Percentiles rank a stretch among this genome's conserved stretches.
Evolutionary conservation across 495 filamentous ascomycete species (phyloP).

Genomic region (Penicillium daleae): DNA sequence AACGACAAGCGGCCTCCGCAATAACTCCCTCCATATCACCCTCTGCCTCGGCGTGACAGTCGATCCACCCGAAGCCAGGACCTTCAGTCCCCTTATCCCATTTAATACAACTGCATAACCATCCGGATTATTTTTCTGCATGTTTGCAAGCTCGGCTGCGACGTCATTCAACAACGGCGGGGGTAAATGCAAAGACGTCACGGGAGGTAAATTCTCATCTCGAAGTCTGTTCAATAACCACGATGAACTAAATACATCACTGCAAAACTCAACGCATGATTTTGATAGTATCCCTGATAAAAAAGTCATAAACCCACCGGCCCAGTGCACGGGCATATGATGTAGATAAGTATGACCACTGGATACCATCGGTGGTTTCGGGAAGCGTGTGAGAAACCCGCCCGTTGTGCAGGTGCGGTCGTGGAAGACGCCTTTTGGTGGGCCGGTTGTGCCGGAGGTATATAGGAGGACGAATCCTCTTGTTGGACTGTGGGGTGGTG

Average conservation of each 20-base stretch:
- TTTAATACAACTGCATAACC: background rate
- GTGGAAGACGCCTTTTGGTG: constrained; percentile 3
- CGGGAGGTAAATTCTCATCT: background rate
- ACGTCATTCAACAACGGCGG: background rate
- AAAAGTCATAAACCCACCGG: background rate
- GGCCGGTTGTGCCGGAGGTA: constrained; percentile 2
- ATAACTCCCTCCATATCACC: background rate
- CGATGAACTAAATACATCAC: background rate
- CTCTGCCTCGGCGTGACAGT: background rate
- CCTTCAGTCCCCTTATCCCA: background rate
- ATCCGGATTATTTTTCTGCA: background rate
- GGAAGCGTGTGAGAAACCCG: background rate
- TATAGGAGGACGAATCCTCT: constrained; percentile 2
- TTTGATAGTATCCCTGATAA: background rate
- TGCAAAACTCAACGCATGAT: background rate
- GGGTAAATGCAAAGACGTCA: background rate
- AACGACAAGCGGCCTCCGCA: background rate
- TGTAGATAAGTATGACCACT: background rate
- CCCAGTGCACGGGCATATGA: constrained; percentile 2
- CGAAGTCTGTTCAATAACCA: background rate
- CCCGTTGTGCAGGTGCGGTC: background rate
- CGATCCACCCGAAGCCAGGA: background rate
- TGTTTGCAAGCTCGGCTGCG: background rate
- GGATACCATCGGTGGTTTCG: background rate
- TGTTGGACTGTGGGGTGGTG: background rate